Conservation (phyloP, 176 grass and related monocot genomes). For the Eleusine indica region DNA sequence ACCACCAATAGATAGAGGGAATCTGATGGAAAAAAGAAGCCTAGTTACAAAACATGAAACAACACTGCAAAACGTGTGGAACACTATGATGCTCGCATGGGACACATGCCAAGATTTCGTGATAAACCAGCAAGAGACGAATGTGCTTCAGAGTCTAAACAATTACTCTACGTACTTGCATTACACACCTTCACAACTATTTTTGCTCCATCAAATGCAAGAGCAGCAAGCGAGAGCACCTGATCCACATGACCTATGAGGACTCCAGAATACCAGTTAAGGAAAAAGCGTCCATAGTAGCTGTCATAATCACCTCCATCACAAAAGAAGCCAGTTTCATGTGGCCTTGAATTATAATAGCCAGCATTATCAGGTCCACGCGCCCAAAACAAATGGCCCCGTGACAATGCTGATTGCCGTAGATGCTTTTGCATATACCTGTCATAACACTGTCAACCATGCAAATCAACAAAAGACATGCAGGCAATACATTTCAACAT, state of each 20-base stretch:
- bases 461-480: constrained; percentile 50
- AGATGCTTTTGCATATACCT: constrained; percentile 89
- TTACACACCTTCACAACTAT: constrained; percentile 74
- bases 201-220: constrained; percentile 86
- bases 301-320: constrained; percentile 90
- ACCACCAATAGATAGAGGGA: constrained; percentile 83
- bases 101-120: not conserved
- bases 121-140: not conserved
- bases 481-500: constrained; percentile 9
- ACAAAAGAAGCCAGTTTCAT: constrained; percentile 91
- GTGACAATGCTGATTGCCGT: constrained; percentile 59
- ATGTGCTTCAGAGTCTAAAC: constrained; percentile 13
- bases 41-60: constrained; percentile 12
- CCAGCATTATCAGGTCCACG: constrained; percentile 89
- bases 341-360: constrained; percentile 90
- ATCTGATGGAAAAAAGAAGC: constrained; percentile 54
- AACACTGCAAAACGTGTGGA: not conserved
- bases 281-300: constrained; percentile 90
- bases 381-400: constrained; percentile 91
- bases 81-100: not conserved
- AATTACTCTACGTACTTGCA: constrained; percentile 23
- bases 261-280: constrained; percentile 86
- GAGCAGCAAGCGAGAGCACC: constrained; percentile 76
- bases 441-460: constrained; percentile 74
- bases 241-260: constrained; percentile 83